Evolutionary conservation across 2,329 filamentous ascomycete species (phyloP).

Genomic region (Colletotrichum navitas): DNA sequence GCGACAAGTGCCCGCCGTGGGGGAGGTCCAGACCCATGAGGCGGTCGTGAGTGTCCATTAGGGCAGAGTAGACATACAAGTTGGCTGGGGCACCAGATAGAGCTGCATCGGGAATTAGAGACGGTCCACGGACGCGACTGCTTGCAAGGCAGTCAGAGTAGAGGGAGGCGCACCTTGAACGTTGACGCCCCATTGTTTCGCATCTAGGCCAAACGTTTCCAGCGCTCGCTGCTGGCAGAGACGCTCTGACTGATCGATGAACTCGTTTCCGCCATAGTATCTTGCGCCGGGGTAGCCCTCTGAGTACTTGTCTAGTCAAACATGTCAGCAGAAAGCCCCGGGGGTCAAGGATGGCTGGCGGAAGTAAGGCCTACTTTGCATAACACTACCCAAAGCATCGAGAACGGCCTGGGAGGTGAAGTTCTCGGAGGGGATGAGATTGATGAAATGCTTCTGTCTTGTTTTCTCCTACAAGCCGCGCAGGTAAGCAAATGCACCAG

Average conservation of each 20-base stretch:
- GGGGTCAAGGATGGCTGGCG: neutral
- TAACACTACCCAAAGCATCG: constrained; percentile 91
- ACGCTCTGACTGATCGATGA: constrained; percentile 90
- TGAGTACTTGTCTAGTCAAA: constrained; percentile 87
- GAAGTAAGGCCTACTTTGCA: constrained; percentile 80
- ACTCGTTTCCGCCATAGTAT: constrained; percentile 97
- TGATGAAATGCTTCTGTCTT: constrained; percentile 98
- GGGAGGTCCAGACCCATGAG: constrained; percentile 98
- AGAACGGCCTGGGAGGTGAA: constrained; percentile 94
- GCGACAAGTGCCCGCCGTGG: constrained; percentile 94
- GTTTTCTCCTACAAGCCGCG: constrained; percentile 81
- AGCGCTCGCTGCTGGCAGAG: constrained; percentile 92
- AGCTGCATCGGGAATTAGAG: constrained; percentile 61
- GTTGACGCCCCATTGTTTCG: constrained; percentile 95
- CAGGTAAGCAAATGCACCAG: constrained; percentile 25
- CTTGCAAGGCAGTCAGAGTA: neutral
- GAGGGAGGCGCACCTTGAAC: constrained; percentile 68
- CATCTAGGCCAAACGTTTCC: constrained; percentile 85
- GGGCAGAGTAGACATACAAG: constrained; percentile 93
- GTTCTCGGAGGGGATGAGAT: constrained; percentile 95
- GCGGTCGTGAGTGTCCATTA: constrained; percentile 92
- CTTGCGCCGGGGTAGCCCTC: constrained; percentile 96
- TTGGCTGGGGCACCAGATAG: constrained; percentile 83
- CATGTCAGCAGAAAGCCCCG: constrained; percentile 47
- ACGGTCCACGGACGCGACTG: neutral